Conservation (phyloP, 768 basidiomycete species). For the Cyclocybe aegerita region DNA sequence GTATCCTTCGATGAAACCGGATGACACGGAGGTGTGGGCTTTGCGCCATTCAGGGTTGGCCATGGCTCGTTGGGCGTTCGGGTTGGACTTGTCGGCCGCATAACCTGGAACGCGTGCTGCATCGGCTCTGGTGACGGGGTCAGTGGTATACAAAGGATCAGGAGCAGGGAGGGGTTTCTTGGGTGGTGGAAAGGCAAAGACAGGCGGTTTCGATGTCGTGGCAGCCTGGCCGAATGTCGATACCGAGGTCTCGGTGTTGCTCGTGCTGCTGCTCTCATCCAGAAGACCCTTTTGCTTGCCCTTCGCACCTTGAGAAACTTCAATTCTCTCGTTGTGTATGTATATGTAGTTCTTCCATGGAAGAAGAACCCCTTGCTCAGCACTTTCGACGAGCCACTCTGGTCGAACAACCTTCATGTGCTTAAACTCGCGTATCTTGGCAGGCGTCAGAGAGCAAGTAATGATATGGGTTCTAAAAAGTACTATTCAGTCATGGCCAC, state of each 20-base stretch:
- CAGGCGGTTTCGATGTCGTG: background rate
- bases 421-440: slow-evolving; percentile 86
- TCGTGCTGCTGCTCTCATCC: slow-evolving; percentile 2
- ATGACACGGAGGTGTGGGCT: slow-evolving; percentile 82
- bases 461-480: slow-evolving; percentile 80
- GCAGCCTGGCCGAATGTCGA: background rate
- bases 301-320: slow-evolving; percentile 48
- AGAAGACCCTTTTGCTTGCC: slow-evolving; percentile 29
- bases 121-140: slow-evolving; percentile 41
- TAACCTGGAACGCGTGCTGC: slow-evolving; percentile 58
- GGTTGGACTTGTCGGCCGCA: slow-evolving; percentile 68
- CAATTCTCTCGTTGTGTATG: slow-evolving; percentile 44
- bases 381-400: slow-evolving; percentile 86
- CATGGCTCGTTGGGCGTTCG: slow-evolving; percentile 75
- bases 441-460: slow-evolving; percentile 86
- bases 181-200: slow-evolving; percentile 1
- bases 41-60: slow-evolving; percentile 82
- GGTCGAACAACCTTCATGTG: slow-evolving; percentile 88
- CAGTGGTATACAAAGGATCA: slow-evolving; percentile 35
- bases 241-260: slow-evolving; percentile 3
- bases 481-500: background rate
- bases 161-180: slow-evolving; percentile 11
- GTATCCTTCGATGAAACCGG: slow-evolving; percentile 85
- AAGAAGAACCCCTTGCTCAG: slow-evolving; percentile 61
- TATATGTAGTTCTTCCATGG: slow-evolving; percentile 81